Percentiles rank a stretch among this genome's conserved stretches.
Evolutionary conservation across 257 asterid species (phyloP).

Genomic region (Ligustrum vulgare): DNA sequence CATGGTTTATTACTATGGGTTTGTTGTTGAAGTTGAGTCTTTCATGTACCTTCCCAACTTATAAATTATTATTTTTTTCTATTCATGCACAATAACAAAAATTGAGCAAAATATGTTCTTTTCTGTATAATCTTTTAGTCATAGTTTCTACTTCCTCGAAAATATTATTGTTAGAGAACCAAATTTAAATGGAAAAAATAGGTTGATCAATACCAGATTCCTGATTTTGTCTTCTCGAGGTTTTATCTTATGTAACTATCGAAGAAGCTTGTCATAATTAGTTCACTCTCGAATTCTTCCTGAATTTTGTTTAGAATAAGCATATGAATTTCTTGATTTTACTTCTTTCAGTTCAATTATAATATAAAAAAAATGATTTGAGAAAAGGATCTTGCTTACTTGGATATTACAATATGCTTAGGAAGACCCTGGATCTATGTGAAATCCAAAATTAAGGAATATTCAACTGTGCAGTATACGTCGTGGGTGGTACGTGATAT

Average conservation of each 20-base stretch:
- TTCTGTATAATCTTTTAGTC: not conserved
- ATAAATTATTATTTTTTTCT: not conserved
- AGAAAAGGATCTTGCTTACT: constrained; percentile 5
- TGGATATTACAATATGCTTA: constrained; percentile 27
- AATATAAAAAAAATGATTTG: not conserved
- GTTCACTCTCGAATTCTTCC: no score
- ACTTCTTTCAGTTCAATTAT: not conserved
- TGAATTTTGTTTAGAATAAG: not conserved
- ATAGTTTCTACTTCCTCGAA: not conserved
- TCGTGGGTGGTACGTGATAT: constrained; percentile 70
- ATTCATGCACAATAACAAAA: not conserved
- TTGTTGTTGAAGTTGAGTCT: constrained; percentile 81
- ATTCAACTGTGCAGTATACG: constrained; percentile 73
- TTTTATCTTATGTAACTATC: not conserved
- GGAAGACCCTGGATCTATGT: constrained; percentile 87
- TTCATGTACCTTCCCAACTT: constrained; percentile 7
- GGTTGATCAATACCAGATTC: not conserved
- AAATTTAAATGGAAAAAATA: not conserved
- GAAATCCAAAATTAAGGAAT: constrained; percentile 84
- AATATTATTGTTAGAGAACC: not conserved
- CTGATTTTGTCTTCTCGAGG: no score
- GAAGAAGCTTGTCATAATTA: not conserved
- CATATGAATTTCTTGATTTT: not conserved
- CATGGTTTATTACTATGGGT: constrained; percentile 88
- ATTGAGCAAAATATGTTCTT: not conserved